Conservation (phyloP, 2,329 filamentous ascomycete genomes). For the Diaporthe ampelina region DNA sequence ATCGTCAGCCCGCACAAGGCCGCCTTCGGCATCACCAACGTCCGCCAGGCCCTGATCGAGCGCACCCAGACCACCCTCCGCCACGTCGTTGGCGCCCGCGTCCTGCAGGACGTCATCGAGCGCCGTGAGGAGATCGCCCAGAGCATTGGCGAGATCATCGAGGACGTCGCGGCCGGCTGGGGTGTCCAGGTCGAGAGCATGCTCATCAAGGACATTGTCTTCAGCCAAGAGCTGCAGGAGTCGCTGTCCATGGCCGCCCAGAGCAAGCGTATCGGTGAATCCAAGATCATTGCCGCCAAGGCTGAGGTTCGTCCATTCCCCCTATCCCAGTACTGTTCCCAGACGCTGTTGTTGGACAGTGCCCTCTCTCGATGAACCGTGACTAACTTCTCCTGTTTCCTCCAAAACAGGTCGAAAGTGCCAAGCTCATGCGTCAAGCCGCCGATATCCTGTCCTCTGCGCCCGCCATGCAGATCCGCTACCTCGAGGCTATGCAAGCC, state of each 20-base stretch:
- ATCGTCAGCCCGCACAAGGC: conserved; percentile 96
- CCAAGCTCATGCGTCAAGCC: conserved; percentile 93
- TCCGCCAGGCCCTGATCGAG: conserved; percentile 96
- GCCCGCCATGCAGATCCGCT: conserved; percentile 97
- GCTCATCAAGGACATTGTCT: conserved; percentile 99
- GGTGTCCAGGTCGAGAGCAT: conserved; percentile 97
- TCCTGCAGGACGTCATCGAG: conserved; percentile 98
- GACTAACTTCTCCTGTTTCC: conserved; percentile 18
- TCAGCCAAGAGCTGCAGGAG: conserved; percentile 95
- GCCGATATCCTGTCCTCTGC: conserved; percentile 93
- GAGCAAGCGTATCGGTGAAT: conserved; percentile 97
- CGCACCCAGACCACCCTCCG: conserved; percentile 97
- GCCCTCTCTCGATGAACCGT: background rate
- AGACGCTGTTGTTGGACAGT: background rate
- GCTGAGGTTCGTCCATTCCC: conserved; percentile 72
- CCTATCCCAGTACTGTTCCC: no score
- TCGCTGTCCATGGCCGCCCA: conserved; percentile 98
- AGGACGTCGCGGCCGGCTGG: conserved; percentile 94
- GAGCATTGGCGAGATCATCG: conserved; percentile 96
- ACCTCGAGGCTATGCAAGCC: conserved; percentile 97
- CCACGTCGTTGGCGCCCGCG: conserved; percentile 94
- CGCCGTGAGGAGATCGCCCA: conserved; percentile 96
- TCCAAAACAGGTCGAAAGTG: conserved; percentile 80
- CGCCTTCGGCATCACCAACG: conserved; percentile 95
- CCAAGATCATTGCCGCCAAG: conserved; percentile 97